phyloP scores from a whole-genome alignment of 257 asterid genomes.

The Penstemon eatonii region DNA sequence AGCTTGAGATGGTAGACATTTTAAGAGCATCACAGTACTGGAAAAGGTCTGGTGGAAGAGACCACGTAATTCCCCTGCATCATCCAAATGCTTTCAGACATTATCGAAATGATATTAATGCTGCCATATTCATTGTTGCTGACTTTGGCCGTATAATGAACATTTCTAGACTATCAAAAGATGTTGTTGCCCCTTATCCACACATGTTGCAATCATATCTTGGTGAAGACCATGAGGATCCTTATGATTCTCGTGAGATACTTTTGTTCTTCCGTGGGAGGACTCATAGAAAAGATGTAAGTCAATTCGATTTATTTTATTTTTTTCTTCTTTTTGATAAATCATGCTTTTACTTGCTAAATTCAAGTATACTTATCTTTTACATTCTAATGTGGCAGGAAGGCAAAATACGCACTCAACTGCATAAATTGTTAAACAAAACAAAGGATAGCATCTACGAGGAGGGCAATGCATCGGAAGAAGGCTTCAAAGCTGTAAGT shows the following conservation, averaged over 20 bases:
- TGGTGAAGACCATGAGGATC: slow-evolving; percentile 51
- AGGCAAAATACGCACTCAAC: slow-evolving; percentile 68
- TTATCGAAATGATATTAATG: slow-evolving; percentile 59
- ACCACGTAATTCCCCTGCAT: slow-evolving; percentile 87
- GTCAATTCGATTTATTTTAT: slow-evolving; percentile 20
- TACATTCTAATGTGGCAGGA: slow-evolving; percentile 56
- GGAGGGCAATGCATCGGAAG: slow-evolving; percentile 66
- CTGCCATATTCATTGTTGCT: slow-evolving; percentile 79
- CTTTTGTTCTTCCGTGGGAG: slow-evolving; percentile 92
- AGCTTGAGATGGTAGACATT: slow-evolving; percentile 70
- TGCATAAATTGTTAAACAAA: slow-evolving; percentile 50
- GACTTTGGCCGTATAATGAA: slow-evolving; percentile 79
- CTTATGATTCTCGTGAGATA: slow-evolving; percentile 63
- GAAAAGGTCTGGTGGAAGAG: slow-evolving; percentile 77
- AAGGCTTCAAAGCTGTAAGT: slow-evolving; percentile 87
- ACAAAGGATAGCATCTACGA: slow-evolving; percentile 64
- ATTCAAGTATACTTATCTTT: slow-evolving; percentile 12
- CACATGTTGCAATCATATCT: slow-evolving; percentile 71
- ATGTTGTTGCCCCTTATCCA: slow-evolving; percentile 87
- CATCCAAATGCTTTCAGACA: slow-evolving; percentile 96
- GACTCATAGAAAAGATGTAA: slow-evolving; percentile 82
- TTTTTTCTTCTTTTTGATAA: neutral
- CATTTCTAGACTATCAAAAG: slow-evolving; percentile 74
- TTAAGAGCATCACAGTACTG: slow-evolving; percentile 64
- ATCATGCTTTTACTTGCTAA: neutral